Conservation (phyloP, 2,329 filamentous ascomycete genomes). For the Ascochyta pisi region DNA sequence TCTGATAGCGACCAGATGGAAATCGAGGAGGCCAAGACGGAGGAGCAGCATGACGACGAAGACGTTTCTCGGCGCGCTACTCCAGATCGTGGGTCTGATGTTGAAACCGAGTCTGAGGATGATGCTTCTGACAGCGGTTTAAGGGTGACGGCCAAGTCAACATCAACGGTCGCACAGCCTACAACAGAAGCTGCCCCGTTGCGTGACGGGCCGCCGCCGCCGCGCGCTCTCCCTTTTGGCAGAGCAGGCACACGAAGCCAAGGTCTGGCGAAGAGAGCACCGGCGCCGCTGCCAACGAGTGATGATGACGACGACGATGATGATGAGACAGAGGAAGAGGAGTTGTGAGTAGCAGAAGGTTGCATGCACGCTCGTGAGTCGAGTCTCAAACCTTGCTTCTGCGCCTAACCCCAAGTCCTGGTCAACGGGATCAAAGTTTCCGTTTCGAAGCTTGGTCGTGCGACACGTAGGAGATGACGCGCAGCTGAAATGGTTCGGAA, state of each 20-base stretch:
- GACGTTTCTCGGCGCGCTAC: slow-evolving; percentile 34
- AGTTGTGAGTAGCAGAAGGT: slow-evolving; percentile 29
- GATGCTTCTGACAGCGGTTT: slow-evolving; percentile 22
- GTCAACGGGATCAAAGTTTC: not conserved
- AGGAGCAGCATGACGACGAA: slow-evolving; percentile 37
- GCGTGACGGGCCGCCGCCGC: slow-evolving; percentile 38
- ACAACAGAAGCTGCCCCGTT: slow-evolving; percentile 21
- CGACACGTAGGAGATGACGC: slow-evolving; percentile 7
- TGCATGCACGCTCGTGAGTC: not conserved
- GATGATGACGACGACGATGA: slow-evolving; percentile 41
- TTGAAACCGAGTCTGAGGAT: slow-evolving; percentile 46
- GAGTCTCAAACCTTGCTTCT: not conserved
- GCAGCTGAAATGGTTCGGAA: not conserved
- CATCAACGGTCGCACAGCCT: slow-evolving; percentile 25
- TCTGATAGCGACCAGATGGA: slow-evolving; percentile 46
- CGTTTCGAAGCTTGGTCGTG: slow-evolving; percentile 1
- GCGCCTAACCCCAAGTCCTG: not conserved
- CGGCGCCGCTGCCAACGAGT: slow-evolving; percentile 21
- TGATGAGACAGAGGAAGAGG: slow-evolving; percentile 49
- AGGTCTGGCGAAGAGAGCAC: slow-evolving; percentile 17
- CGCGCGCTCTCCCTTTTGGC: slow-evolving; percentile 46
- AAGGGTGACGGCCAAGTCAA: slow-evolving; percentile 25
- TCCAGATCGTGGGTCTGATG: slow-evolving; percentile 43
- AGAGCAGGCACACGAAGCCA: slow-evolving; percentile 32
- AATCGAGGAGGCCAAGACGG: slow-evolving; percentile 36